These are phyloP conservation scores for Physcomitrellopsis africana DNA, from an alignment of 225 moss, liverwort and hornwort species.

Conservation along the genomic window DNA sequence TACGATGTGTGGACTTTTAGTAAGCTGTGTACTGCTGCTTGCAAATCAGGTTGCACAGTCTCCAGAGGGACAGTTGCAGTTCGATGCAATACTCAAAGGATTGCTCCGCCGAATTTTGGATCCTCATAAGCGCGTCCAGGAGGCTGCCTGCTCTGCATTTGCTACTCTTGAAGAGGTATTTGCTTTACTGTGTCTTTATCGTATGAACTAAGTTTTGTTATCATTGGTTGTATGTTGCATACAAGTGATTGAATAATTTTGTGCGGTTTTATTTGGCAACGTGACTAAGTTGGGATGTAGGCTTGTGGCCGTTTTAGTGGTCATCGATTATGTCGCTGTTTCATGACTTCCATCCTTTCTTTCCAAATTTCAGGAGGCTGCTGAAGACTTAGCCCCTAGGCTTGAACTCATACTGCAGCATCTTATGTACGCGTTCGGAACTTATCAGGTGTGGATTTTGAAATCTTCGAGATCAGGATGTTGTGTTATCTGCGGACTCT, in stretches of 20 bases:
- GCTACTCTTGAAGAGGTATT: constrained; percentile 95
- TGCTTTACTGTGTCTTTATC: constrained; percentile 10
- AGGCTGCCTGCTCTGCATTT: constrained; percentile 98
- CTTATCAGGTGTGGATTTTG: constrained; percentile 76
- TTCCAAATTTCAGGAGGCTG: constrained; percentile 74
- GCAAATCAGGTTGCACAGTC: constrained; percentile 68
- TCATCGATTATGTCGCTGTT: constrained; percentile 9
- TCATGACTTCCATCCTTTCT: constrained; percentile 18
- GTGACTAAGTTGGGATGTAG: constrained; percentile 6
- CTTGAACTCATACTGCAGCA: constrained; percentile 92
- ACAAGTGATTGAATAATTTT: constrained; percentile 10
- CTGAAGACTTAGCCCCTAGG: constrained; percentile 92
- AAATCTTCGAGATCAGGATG: constrained; percentile 20
- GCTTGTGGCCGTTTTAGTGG: constrained; percentile 7
- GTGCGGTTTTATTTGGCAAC: not conserved
- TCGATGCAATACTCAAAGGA: constrained; percentile 89
- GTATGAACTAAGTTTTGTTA: constrained; percentile 1
- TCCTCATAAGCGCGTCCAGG: constrained; percentile 93
- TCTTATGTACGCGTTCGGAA: constrained; percentile 97
- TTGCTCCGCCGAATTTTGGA: constrained; percentile 89
- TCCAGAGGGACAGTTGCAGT: constrained; percentile 84
- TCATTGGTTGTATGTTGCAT: constrained; percentile 1
- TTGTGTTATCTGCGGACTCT: constrained; percentile 16
- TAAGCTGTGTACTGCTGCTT: constrained; percentile 27
- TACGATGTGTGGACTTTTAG: constrained; percentile 16